phyloP scores from a whole-genome alignment of 352 stramenopile genomes.

The Globisporangium lucens region DNA sequence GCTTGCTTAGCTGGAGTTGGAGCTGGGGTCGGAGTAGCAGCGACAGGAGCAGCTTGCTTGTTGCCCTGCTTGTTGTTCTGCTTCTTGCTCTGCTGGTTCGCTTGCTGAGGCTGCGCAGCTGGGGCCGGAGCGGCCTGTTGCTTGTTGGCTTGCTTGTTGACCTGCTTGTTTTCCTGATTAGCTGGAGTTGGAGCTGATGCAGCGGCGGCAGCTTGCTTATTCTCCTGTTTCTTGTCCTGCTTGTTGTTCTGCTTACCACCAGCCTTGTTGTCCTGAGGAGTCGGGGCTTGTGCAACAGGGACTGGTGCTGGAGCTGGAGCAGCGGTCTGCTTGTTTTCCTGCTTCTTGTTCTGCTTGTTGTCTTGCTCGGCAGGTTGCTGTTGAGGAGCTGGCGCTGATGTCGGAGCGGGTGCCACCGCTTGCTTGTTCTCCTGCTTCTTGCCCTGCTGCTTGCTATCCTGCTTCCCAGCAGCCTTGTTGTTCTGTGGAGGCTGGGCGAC shows the following conservation, averaged over 20 bases:
- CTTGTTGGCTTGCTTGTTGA: conserved; percentile 1
- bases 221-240: not conserved
- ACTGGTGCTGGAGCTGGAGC: too few species aligned
- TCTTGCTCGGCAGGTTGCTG: not conserved
- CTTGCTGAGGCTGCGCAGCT: not conserved
- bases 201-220: not conserved
- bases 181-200: not conserved
- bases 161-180: not conserved
- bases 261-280: too few species aligned
- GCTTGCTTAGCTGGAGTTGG: too few species aligned
- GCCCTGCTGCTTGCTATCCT: not conserved
- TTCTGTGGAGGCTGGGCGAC: not conserved
- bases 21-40: too few species aligned
- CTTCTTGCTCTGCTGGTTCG: too few species aligned
- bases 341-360: not conserved
- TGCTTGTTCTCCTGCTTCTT: not conserved
- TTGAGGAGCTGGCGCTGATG: too few species aligned
- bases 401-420: too few species aligned
- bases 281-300: too few species aligned
- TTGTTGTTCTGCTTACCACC: conserved; percentile 4
- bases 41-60: too few species aligned
- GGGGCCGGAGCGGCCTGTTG: not conserved
- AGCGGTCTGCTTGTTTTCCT: not conserved
- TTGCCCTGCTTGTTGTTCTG: too few species aligned
- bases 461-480: not conserved